Conservation (phyloP, 192 early-diverging fungal species). For the Fimicolochytrium jonesii region DNA sequence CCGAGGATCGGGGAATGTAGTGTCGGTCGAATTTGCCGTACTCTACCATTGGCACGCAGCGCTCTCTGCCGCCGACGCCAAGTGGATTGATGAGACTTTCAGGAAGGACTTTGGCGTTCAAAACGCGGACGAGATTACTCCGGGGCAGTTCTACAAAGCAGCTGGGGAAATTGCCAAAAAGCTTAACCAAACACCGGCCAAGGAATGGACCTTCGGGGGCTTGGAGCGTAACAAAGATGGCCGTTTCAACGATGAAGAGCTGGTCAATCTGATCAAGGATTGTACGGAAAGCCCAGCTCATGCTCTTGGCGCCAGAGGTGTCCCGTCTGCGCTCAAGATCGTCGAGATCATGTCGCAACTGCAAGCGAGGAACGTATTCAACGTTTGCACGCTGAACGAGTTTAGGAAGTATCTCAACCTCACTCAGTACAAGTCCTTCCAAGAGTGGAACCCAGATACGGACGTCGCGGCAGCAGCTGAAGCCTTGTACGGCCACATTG, state of each 20-base stretch:
- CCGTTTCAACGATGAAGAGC: constrained; percentile 22
- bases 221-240: constrained; percentile 15
- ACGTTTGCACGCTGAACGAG: constrained; percentile 6
- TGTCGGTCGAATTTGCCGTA: constrained; percentile 40
- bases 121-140: background rate
- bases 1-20: constrained; percentile 39
- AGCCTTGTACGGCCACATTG: background rate
- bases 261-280: constrained; percentile 1
- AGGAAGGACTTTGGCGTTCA: background rate
- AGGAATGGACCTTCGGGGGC: background rate
- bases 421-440: constrained; percentile 7
- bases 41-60: constrained; percentile 49
- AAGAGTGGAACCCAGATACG: constrained; percentile 6
- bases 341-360: constrained; percentile 8
- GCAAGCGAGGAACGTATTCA: constrained; percentile 6
- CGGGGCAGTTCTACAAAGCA: background rate
- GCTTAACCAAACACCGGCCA: background rate
- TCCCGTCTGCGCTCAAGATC: constrained; percentile 3
- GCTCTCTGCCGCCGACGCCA: constrained; percentile 32
- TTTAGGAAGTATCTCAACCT: constrained; percentile 1
- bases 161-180: background rate
- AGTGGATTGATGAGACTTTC: constrained; percentile 24
- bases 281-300: background rate
- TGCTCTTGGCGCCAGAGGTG: background rate
- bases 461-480: background rate